A percentile compares a stretch with the other conserved stretches of the same genome.
phyloP scores from a whole-genome alignment of 345 rosid genomes.

The Erucastrum elatum region DNA sequence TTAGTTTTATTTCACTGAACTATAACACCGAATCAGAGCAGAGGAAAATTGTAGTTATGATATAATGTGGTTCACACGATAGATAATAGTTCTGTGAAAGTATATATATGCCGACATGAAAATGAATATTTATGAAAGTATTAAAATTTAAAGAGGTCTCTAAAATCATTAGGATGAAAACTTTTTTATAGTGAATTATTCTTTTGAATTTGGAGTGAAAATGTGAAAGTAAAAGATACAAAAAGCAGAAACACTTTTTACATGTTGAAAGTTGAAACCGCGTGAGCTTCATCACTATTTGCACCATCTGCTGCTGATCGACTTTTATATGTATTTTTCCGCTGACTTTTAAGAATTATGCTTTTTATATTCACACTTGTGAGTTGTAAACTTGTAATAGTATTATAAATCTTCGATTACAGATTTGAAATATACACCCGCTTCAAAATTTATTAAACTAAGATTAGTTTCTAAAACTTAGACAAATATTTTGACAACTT shows the following conservation, averaged over 20 bases:
- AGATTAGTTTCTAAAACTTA: not conserved
- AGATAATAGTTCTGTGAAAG: not conserved
- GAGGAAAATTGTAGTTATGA: not conserved
- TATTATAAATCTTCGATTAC: not conserved
- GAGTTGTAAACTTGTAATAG: not conserved
- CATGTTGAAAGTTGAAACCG: constrained; percentile 44
- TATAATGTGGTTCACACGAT: constrained; percentile 9
- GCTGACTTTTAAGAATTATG: constrained; percentile 23
- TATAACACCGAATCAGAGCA: not conserved
- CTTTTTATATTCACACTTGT: constrained; percentile 17
- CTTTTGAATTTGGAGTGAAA: not conserved
- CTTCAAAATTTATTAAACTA: not conserved
- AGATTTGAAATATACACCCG: not conserved
- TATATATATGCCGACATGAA: not conserved
- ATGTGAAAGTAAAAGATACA: not conserved
- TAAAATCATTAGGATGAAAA: not conserved
- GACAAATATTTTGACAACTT: not conserved
- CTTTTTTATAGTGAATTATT: not conserved
- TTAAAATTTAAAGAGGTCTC: not conserved
- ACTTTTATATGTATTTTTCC: not conserved
- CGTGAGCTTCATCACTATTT: constrained; percentile 25
- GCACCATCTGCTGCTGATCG: constrained; percentile 6
- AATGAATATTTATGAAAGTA: not conserved
- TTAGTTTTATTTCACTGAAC: not conserved
- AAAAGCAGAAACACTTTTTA: constrained; percentile 33